These are phyloP conservation scores for Akanthomyces uredinophilus DNA, from an alignment of 2,329 filamentous ascomycete species.

Conservation along the genomic window DNA sequence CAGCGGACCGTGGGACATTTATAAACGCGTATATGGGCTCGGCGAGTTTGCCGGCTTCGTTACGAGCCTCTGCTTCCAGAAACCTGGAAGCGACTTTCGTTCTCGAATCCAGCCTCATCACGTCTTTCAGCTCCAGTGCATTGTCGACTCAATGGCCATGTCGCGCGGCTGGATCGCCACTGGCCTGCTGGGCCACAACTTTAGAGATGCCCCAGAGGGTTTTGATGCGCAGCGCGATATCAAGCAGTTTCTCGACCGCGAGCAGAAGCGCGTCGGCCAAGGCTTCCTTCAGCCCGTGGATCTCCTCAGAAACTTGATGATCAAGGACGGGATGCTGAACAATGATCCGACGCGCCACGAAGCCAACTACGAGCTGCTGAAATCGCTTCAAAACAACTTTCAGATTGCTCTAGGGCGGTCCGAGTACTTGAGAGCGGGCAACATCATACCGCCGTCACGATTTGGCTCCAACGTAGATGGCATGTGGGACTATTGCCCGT, in stretches of 20 bases:
- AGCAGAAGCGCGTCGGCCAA: slow-evolving; percentile 21
- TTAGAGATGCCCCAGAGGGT: slow-evolving; percentile 27
- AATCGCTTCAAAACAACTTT: slow-evolving; percentile 16
- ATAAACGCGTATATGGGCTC: slow-evolving; percentile 37
- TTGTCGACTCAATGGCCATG: slow-evolving; percentile 42
- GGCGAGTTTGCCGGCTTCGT: slow-evolving; percentile 41
- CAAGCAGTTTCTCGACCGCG: slow-evolving; percentile 37
- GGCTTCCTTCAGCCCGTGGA: slow-evolving; percentile 15
- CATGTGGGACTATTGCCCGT: slow-evolving; percentile 45
- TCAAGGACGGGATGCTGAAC: neutral
- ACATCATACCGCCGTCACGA: slow-evolving; percentile 33
- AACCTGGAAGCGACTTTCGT: slow-evolving; percentile 32
- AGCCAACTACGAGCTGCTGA: slow-evolving; percentile 3
- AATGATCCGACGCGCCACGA: neutral
- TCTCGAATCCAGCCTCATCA: slow-evolving; percentile 39
- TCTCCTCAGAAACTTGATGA: neutral
- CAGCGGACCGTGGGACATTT: slow-evolving; percentile 26
- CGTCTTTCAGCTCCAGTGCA: slow-evolving; percentile 46
- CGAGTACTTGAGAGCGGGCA: slow-evolving; percentile 13
- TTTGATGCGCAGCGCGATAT: slow-evolving; percentile 38
- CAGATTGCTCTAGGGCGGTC: slow-evolving; percentile 18
- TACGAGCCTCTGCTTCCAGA: slow-evolving; percentile 42
- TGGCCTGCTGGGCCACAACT: slow-evolving; percentile 29
- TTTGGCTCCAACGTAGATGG: slow-evolving; percentile 40
- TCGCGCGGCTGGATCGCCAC: slow-evolving; percentile 39